phyloP scores from a whole-genome alignment of 2,329 filamentous ascomycete genomes.

The Monosporascus sp. region DNA sequence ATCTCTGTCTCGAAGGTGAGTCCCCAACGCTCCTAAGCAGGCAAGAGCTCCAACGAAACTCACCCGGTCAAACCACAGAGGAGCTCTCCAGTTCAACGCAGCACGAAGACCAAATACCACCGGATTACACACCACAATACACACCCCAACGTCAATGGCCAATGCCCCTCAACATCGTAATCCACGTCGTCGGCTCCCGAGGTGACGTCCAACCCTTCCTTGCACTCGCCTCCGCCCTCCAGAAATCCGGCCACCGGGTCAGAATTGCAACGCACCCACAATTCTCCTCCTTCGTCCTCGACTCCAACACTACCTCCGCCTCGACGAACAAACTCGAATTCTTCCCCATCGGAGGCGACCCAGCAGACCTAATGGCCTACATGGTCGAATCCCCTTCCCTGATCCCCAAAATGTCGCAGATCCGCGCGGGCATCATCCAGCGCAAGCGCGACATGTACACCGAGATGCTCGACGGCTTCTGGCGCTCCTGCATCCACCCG shows the following conservation, averaged over 20 bases:
- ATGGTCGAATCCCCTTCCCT: constrained; percentile 36
- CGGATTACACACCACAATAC: too few species aligned
- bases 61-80: too few species aligned
- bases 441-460: constrained; percentile 51
- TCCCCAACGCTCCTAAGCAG: too few species aligned
- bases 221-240: constrained; percentile 60
- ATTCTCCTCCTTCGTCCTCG: constrained; percentile 63
- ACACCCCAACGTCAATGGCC: too few species aligned
- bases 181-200: constrained; percentile 69
- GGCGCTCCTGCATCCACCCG: constrained; percentile 78
- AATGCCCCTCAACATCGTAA: constrained; percentile 56
- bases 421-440: constrained; percentile 31
- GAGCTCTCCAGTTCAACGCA: too few species aligned
- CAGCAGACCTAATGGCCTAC: constrained; percentile 67
- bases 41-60: too few species aligned
- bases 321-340: constrained; percentile 52
- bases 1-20: too few species aligned
- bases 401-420: constrained; percentile 28
- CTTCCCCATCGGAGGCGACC: constrained; percentile 71
- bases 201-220: constrained; percentile 75
- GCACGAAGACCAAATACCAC: too few species aligned
- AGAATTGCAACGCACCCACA: constrained; percentile 67
- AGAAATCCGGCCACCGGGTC: constrained; percentile 64
- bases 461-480: constrained; percentile 77
- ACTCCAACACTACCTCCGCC: constrained; percentile 40